These are phyloP conservation scores for Saccharomycopsis olivae DNA, from an alignment of 805 yeast genomes.

Conservation along the genomic window DNA sequence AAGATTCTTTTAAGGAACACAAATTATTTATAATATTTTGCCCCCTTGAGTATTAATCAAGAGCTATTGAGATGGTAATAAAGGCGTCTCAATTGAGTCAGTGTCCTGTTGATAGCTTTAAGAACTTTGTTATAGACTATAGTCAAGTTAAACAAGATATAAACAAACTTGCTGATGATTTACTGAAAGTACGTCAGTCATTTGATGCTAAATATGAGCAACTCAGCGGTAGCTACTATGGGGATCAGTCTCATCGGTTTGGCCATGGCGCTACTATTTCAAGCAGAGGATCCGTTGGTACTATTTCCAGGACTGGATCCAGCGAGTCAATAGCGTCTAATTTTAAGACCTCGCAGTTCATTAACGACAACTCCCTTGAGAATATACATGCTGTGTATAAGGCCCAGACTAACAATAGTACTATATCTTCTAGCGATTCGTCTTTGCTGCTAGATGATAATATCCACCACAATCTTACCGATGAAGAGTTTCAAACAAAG, in stretches of 20 bases:
- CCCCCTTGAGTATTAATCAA: too few species aligned
- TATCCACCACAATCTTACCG: not conserved
- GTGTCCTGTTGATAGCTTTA: constrained; percentile 5
- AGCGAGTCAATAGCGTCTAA: too few species aligned
- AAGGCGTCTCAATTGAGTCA: not conserved
- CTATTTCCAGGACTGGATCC: too few species aligned
- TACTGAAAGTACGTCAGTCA: too few species aligned
- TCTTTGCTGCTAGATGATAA: not conserved
- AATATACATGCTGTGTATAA: not conserved
- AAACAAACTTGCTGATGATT: constrained; percentile 5
- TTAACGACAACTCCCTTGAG: not conserved
- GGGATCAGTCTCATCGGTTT: not conserved
- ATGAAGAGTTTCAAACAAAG: not conserved
- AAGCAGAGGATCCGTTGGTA: too few species aligned
- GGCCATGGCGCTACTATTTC: not conserved
- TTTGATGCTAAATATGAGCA: too few species aligned
- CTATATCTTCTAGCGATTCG: not conserved
- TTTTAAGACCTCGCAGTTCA: too few species aligned
- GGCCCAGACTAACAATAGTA: not conserved
- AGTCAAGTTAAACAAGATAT: constrained; percentile 9
- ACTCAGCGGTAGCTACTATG: too few species aligned
- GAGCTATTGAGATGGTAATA: too few species aligned
- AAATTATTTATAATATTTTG: too few species aligned
- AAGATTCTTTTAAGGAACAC: too few species aligned
- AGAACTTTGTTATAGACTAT: constrained; percentile 13